Base-by-base conservation (phyloP, 345 rosid genomes). In the Psidium guajava region DNA sequence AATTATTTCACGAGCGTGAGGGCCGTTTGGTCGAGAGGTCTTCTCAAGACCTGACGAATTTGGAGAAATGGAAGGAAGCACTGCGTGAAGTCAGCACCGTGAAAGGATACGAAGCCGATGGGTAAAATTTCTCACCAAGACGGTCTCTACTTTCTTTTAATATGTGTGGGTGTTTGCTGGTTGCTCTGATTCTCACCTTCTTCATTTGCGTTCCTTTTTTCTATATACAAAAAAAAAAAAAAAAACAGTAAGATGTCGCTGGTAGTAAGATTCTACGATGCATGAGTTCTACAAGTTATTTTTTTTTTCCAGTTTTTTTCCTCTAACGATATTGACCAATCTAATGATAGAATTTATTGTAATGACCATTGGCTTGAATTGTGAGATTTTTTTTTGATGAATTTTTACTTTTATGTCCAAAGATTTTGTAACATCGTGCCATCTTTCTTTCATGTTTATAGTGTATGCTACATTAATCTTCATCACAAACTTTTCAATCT, bases 11-110 rank as follows among this genome's bases (percentile, higher is more conserved):
- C 6, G 18, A 13, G 18, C 69, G 69, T 6, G 69, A 12, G 69
- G 6, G 2, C 4, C 36, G 20, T 59, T 27, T 13, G 36, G 36
- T 0, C 0, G 3, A 5, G 36, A 59, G 69, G 69, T 0, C 0
- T 59, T 59, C 53, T n/a, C 4, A 11, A 12, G 18, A 59, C 69
- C 69, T 8, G 12, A 0, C 9, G 18, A 59, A 2, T n/a, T 59
- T 59, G 36, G 69, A 59, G 36, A 59, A 59, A 2, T 59, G 69
- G 69, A 59, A 59, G 69, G 1, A n/a, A 59, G 36, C 69, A 59
- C 69, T 59, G 36, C 1, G 2, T 13, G 69, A 59, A n/a, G 69
- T 59, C 36, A 54, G 55, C 22, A 54, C 1, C 27, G 27, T 58
- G 69, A 58, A 11, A 12, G 69, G 69, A n/a, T 58, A 58, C 32